Evolutionary conservation across 148 eudicot species (phyloP), one percentile per base, ranked within the genome.

Genomic region (Cornus florida): DNA sequence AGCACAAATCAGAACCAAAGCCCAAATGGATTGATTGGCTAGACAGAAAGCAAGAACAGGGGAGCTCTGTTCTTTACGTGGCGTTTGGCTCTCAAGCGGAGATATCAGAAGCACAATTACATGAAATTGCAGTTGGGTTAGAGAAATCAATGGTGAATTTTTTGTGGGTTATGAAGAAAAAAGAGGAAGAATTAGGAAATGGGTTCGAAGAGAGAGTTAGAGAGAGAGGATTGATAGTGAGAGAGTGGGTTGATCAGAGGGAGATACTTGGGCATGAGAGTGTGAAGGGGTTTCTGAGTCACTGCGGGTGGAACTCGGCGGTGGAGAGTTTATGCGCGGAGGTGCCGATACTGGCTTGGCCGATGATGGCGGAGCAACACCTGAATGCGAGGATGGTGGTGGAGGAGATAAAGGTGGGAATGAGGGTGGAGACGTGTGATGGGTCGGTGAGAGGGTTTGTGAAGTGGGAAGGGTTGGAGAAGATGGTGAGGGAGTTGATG

Each of bases 301-400:
- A 94, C 35, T 92, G 97, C 33, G 95, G 98, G 2, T 90, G 98
- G 98, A 94, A 92, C 85, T 94, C 98, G 10, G 87, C 83, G 5
- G 12, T 83, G 19, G 98, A 94, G 77, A 90, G 95, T 74, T 73
- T 90, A 35, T 94, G 92, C 16, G 91, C 92, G 0, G 80, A 80
- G 12, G 92, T 90, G 4, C 95, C 98, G 0, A 87, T 94, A 31
- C 77, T 94, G 28, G 92, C 91, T 0, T 89, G 93, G 93, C 98
- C 97, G 2, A 85, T 91, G 87, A 84, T 91, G 89, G 98, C 95
- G 1, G 98, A 94, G 43, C 93, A 94, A 28, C 91, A 72, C 16
- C 67, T 94, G 73, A 94, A 92, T 43, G 95, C 93, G 0, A 90
- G 82, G 77, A 81, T 92, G 88, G 87, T 92, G 75, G 88, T 46